Evolutionary conservation across 1,284 basidiomycete species (phyloP).

Genomic region (Grifola frondosa): DNA sequence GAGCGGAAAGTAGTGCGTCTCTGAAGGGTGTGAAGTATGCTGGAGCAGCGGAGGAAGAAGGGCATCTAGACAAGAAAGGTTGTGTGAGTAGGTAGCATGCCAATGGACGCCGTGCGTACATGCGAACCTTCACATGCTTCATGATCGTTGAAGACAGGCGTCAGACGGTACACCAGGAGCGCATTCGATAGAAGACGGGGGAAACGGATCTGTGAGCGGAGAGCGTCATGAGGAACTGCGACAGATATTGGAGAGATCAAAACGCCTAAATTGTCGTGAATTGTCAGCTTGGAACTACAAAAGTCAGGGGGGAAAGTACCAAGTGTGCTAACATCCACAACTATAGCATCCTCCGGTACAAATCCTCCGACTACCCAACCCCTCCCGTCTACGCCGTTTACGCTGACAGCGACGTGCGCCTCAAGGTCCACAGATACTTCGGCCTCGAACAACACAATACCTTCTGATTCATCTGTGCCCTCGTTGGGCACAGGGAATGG

Average conservation of each 20-base stretch:
- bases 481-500: constrained; percentile 65
- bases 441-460: constrained; percentile 61
- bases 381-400: constrained; percentile 48
- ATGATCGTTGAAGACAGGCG: constrained; percentile 21
- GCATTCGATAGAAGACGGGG: constrained; percentile 51
- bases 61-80: constrained; percentile 35
- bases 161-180: constrained; percentile 62
- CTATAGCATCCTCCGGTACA: constrained; percentile 30
- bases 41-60: constrained; percentile 57
- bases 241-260: constrained; percentile 25
- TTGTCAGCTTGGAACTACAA: background rate
- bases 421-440: constrained; percentile 33
- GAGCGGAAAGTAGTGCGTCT: constrained; percentile 72
- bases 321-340: constrained; percentile 43
- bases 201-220: constrained; percentile 28
- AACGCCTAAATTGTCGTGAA: constrained; percentile 15
- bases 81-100: no score
- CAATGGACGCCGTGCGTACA: no score
- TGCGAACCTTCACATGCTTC: constrained; percentile 26
- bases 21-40: constrained; percentile 54
- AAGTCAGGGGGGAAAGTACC: constrained; percentile 22
- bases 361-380: constrained; percentile 70
- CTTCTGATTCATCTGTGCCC: constrained; percentile 73
- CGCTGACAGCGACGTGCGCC: constrained; percentile 50
- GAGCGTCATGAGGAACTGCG: constrained; percentile 34